A percentile compares a stretch with the other conserved stretches of the same genome.
Conservation (phyloP, 106 monocot species). For the Dendrobium officinale region DNA sequence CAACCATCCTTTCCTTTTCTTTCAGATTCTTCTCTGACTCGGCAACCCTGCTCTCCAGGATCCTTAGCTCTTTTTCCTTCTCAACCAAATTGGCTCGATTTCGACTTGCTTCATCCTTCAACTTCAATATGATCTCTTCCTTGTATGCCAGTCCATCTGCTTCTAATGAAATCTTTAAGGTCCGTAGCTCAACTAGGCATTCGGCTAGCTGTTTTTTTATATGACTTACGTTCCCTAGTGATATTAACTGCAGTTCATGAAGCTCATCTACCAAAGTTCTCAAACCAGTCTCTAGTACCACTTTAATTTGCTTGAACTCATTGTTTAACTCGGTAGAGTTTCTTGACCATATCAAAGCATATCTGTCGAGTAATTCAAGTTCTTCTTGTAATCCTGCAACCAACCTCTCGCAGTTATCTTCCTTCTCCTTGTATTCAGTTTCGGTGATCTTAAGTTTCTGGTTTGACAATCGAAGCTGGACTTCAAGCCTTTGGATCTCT, state of each 20-base stretch:
- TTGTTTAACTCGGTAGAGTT: constrained; percentile 19
- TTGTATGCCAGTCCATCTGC: constrained; percentile 27
- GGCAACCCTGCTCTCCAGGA: neutral
- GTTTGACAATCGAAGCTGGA: constrained; percentile 56
- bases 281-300: constrained; percentile 18
- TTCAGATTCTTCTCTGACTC: constrained; percentile 23
- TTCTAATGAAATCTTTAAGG: constrained; percentile 15
- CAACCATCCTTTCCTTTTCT: constrained; percentile 26
- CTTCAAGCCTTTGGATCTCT: constrained; percentile 41
- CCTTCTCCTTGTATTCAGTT: constrained; percentile 50
- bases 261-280: constrained; percentile 16
- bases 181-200: constrained; percentile 25
- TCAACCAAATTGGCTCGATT: constrained; percentile 17
- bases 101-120: constrained; percentile 25
- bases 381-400: constrained; percentile 30
- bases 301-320: constrained; percentile 26
- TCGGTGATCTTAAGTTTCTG: constrained; percentile 74
- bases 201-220: constrained; percentile 19
- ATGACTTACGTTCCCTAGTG: constrained; percentile 18
- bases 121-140: constrained; percentile 24
- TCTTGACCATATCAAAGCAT: constrained; percentile 12
- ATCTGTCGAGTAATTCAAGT: constrained; percentile 27
- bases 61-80: constrained; percentile 21
- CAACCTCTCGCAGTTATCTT: constrained; percentile 24
- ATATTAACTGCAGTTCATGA: constrained; percentile 15